Conservation (phyloP, 805 yeast species). For the Candida khao-thaluensis region DNA sequence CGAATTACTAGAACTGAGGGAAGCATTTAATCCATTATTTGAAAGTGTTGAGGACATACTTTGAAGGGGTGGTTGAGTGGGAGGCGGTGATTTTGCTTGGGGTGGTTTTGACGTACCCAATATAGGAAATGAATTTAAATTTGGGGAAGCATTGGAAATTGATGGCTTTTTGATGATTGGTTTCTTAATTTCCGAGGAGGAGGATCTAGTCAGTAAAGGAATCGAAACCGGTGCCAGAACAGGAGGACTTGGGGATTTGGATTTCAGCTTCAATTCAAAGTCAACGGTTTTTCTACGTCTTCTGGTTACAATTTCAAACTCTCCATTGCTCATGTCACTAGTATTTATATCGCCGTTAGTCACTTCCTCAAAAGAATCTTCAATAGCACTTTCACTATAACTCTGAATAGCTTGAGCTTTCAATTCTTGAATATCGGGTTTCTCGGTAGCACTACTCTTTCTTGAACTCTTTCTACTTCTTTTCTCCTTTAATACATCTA, state of each 20-base stretch:
- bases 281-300: slow-evolving; percentile 11
- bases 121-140: slow-evolving; percentile 2
- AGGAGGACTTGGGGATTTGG: slow-evolving; percentile 11
- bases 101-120: slow-evolving; percentile 3
- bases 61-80: background rate
- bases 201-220: background rate
- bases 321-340: slow-evolving; percentile 10
- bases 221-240: background rate
- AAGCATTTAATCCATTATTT: background rate
- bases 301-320: slow-evolving; percentile 28
- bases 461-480: slow-evolving; percentile 20
- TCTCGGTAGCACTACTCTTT: slow-evolving; percentile 24
- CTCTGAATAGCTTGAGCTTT: slow-evolving; percentile 21
- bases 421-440: slow-evolving; percentile 22
- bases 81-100: background rate
- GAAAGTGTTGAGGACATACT: background rate
- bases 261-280: background rate
- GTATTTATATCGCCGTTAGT: background rate
- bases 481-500: slow-evolving; percentile 16
- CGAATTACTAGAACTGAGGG: background rate
- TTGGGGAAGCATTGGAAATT: background rate
- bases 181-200: background rate
- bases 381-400: slow-evolving; percentile 21
- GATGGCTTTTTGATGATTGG: slow-evolving; percentile 1
- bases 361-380: slow-evolving; percentile 14